These are phyloP conservation scores for Fusarium dlaminii DNA, from an alignment of 2,329 filamentous ascomycete genomes.

Conservation along the genomic window DNA sequence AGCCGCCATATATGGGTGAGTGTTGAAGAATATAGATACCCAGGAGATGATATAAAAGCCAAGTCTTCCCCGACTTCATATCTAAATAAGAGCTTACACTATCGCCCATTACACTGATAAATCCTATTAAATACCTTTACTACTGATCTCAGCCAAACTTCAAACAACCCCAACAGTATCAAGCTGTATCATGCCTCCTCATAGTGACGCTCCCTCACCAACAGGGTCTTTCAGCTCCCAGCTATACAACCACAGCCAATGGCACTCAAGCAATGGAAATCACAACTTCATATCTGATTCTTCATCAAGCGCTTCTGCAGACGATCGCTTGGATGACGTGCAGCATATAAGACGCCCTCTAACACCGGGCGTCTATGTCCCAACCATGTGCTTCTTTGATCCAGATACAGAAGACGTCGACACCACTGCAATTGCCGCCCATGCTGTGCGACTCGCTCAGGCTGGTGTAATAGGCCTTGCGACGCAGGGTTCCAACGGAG, in stretches of 20 bases:
- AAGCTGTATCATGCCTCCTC: constrained; percentile 33
- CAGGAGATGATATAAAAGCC: constrained; percentile 1
- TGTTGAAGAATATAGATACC: background rate
- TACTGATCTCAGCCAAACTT: background rate
- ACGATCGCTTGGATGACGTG: constrained; percentile 49
- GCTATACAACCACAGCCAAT: constrained; percentile 46
- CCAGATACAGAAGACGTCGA: constrained; percentile 73
- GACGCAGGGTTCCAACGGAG: constrained; percentile 83
- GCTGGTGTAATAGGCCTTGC: constrained; percentile 79
- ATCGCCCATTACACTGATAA: background rate
- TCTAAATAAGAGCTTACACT: background rate
- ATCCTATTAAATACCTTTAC: background rate
- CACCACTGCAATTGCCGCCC: constrained; percentile 64
- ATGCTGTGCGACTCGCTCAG: constrained; percentile 75
- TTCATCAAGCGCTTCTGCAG: constrained; percentile 52
- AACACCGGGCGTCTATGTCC: constrained; percentile 72
- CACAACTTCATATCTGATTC: constrained; percentile 44
- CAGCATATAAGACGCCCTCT: constrained; percentile 51
- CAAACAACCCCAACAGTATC: background rate
- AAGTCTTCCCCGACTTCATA: background rate
- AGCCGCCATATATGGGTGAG: background rate
- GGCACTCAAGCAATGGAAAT: constrained; percentile 33
- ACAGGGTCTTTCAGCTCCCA: constrained; percentile 22
- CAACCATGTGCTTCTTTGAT: constrained; percentile 79
- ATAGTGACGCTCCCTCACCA: constrained; percentile 38